Base-by-base conservation (phyloP, 2,329 filamentous ascomycete genomes). In the Exophiala sp. region DNA sequence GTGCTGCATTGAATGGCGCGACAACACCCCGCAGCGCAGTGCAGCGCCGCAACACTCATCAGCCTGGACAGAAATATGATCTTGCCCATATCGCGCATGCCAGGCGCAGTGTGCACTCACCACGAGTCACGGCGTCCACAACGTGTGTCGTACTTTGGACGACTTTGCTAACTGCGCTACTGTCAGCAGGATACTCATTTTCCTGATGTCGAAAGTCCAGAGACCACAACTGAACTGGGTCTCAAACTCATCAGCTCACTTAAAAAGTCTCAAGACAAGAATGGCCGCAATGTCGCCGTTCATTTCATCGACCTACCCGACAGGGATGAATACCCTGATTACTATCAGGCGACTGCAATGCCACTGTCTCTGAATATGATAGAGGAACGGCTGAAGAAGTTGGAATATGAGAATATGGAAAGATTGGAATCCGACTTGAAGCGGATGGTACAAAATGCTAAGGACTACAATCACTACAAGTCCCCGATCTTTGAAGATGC, bases 381-480 rank as follows among this genome's bases (percentile, higher is more conserved):
- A 57, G 88, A 95, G 74, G 69, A 78, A 42, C 92, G 89, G 70
- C 77, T 96, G 47, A 79, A 82, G 48, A 78, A 82, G 46, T 76
- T 81, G 63, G 80, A 85, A 60, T 95, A 95, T 67, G 68, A 79
- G 11, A 87, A 75, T 47, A 77, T 96, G 45, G 84, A 88, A 5
- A 79, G 86, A 46, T 75, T 96, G 10, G 91, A 96, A 70, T 86
- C 87, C 66, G 91, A 91, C 68, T 82, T 92, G 67, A 95, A 94
- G 75, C 85, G 90, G 59, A 88, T 96, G 79, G 87, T 95, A 51
- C 80, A 84, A 60, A 96, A 95, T 66, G 89, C 88, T 34, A 95
- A 95, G 70, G 85, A 89, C 50, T 94, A 84, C 72, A 92, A 92
- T 65, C 79, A 85, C 55, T 86, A 86, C 62, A 81, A 80, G 40